Percentiles rank a stretch among this genome's conserved stretches.
phyloP scores from a whole-genome alignment of 2,329 filamentous ascomycete genomes.

The Aspergillus flavus region DNA sequence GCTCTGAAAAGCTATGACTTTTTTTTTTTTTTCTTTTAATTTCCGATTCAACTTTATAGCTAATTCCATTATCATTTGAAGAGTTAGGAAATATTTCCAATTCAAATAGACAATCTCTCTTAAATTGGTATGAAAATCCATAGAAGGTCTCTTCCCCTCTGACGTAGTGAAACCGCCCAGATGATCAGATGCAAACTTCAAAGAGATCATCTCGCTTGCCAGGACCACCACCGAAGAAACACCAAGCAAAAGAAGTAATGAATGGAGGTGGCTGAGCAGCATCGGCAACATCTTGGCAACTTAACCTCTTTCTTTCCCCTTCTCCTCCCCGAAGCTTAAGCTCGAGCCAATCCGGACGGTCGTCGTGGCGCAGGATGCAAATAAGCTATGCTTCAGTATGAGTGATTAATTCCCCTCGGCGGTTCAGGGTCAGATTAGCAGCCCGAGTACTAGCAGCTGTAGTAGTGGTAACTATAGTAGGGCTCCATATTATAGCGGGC shows the following conservation, averaged over 20 bases:
- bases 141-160: background rate
- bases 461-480: background rate
- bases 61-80: background rate
- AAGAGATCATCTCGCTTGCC: constrained; percentile 1
- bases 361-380: constrained; percentile 5
- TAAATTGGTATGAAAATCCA: background rate
- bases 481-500: background rate
- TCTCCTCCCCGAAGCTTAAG: constrained; percentile 7
- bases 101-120: background rate
- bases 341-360: constrained; percentile 5
- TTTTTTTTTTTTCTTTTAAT: background rate
- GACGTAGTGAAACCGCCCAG: background rate
- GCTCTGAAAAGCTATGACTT: background rate
- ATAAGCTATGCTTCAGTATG: background rate
- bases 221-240: constrained; percentile 1
- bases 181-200: background rate
- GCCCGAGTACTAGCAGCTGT: too few species aligned
- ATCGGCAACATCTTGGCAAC: background rate
- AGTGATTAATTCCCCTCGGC: background rate
- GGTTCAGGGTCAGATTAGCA: background rate
- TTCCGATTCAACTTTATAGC: background rate
- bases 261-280: background rate
- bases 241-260: constrained; percentile 1
- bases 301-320: background rate
- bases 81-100: background rate